Conservation (phyloP, 495 filamentous ascomycete species). For the Emericellopsis terricola region DNA sequence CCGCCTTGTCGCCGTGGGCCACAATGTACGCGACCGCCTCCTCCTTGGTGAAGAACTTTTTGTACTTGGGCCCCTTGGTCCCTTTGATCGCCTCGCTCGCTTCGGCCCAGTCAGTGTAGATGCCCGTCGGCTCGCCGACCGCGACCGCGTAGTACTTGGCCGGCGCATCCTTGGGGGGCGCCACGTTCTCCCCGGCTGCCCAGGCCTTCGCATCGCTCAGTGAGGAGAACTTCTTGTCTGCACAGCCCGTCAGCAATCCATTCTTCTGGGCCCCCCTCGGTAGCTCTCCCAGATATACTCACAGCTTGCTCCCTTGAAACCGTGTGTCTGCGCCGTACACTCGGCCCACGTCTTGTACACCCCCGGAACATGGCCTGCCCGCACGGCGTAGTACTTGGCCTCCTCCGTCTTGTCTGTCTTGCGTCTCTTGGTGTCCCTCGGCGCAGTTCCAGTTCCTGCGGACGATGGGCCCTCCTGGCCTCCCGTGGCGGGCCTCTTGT, state of each 20-base stretch:
- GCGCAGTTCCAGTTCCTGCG: neutral
- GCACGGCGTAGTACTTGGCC: slow-evolving; percentile 91
- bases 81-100: slow-evolving; percentile 63
- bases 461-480: too few relatives aligned
- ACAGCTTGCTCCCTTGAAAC: slow-evolving; percentile 76
- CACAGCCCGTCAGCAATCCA: neutral
- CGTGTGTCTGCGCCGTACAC: slow-evolving; percentile 63
- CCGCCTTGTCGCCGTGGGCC: slow-evolving; percentile 27
- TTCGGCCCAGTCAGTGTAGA: slow-evolving; percentile 76
- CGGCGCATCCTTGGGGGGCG: slow-evolving; percentile 6
- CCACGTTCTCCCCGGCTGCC: slow-evolving; percentile 40
- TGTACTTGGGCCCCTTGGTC: slow-evolving; percentile 60
- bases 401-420: slow-evolving; percentile 24
- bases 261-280: neutral
- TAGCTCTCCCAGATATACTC: slow-evolving; percentile 15
- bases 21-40: slow-evolving; percentile 46
- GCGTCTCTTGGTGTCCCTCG: slow-evolving; percentile 18
- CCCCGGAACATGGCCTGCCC: slow-evolving; percentile 56
- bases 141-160: slow-evolving; percentile 74
- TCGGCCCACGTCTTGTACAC: slow-evolving; percentile 77
- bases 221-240: slow-evolving; percentile 73
- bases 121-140: slow-evolving; percentile 59
- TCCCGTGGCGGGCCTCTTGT: too few relatives aligned
- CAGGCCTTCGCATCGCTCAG: slow-evolving; percentile 64
- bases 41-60: slow-evolving; percentile 54